phyloP scores from a whole-genome alignment of 148 eudicot species.

The Rhododendron mucronatum region DNA sequence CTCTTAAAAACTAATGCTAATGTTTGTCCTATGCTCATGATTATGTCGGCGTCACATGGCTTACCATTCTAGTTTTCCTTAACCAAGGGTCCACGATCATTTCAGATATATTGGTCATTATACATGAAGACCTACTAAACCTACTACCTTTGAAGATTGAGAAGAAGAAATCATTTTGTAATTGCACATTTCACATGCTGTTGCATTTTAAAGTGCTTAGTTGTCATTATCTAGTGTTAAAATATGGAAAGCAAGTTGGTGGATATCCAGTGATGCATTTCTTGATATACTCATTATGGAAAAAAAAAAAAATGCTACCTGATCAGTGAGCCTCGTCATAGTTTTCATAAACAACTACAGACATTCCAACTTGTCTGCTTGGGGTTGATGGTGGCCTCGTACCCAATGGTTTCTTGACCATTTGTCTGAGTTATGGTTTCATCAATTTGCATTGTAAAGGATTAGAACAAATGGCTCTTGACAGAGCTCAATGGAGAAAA shows the following conservation, averaged over 20 bases:
- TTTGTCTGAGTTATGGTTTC: background rate
- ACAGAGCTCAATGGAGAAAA: no score
- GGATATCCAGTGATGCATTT: background rate
- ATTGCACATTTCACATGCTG: background rate
- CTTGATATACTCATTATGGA: background rate
- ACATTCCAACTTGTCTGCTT: background rate
- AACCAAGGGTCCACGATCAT: background rate
- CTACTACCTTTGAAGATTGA: background rate
- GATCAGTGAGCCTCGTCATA: background rate
- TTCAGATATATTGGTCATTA: background rate
- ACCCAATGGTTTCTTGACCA: background rate
- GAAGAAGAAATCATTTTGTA: background rate
- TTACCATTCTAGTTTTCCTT: background rate
- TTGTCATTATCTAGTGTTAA: background rate
- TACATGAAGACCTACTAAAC: background rate
- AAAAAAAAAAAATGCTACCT: background rate
- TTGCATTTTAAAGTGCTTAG: background rate
- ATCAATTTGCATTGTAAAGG: background rate
- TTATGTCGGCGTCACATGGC: background rate
- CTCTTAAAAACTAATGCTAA: background rate
- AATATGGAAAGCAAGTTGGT: background rate
- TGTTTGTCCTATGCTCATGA: background rate
- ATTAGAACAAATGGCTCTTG: background rate
- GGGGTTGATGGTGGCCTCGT: background rate
- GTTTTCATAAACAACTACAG: background rate